phyloP scores from a whole-genome alignment of 495 filamentous ascomycete species.

The Neurospora intermedia region DNA sequence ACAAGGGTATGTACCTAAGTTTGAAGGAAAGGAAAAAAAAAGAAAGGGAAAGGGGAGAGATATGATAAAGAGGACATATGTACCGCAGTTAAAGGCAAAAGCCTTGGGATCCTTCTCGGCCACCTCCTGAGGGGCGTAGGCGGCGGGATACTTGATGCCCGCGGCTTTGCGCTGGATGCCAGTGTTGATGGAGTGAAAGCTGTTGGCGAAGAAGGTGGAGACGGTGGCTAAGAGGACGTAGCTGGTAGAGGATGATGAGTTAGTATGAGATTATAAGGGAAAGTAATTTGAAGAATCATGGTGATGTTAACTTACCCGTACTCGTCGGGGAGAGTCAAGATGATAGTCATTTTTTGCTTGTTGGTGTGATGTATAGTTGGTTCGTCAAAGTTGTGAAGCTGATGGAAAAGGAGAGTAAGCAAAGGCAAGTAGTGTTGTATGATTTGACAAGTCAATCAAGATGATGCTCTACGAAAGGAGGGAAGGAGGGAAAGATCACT shows the following conservation, averaged over 20 bases:
- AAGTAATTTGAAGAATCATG: background rate
- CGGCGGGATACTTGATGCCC: slow-evolving; percentile 51
- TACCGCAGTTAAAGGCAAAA: slow-evolving; percentile 41
- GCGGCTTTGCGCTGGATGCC: slow-evolving; percentile 38
- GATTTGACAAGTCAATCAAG: background rate
- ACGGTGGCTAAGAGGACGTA: slow-evolving; percentile 51
- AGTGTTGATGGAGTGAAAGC: slow-evolving; percentile 39
- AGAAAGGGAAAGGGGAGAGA: background rate
- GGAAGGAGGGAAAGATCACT: background rate
- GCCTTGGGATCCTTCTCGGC: slow-evolving; percentile 45
- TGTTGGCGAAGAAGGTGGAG: slow-evolving; percentile 47
- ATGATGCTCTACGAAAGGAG: background rate
- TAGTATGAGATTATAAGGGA: background rate
- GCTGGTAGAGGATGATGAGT: slow-evolving; percentile 13
- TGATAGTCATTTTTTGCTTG: slow-evolving; percentile 19
- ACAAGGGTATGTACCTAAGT: too few relatives aligned
- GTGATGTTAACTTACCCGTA: slow-evolving; percentile 29
- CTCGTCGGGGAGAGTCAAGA: slow-evolving; percentile 22
- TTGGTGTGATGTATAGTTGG: background rate
- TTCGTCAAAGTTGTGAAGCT: background rate
- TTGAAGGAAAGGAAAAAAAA: background rate
- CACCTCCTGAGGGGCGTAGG: slow-evolving; percentile 49
- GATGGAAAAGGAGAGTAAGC: background rate
- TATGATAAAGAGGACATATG: background rate
- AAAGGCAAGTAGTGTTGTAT: background rate